phyloP scores from a whole-genome alignment of 306 rosid genomes.

The Abrus precatorius region DNA sequence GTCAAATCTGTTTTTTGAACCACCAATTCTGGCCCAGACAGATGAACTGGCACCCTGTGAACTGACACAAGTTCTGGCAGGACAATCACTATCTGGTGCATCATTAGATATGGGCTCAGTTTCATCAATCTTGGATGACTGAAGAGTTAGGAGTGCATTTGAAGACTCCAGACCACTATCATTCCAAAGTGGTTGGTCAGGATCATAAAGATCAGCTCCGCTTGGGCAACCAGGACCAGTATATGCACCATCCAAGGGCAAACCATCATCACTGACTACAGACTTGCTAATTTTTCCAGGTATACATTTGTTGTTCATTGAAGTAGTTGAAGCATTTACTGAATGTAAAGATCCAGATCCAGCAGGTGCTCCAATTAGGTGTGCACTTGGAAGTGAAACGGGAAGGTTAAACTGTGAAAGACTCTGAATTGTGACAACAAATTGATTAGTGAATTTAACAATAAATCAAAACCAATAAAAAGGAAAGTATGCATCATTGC shows the following conservation, averaged over 20 bases:
- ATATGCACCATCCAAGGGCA: constrained; percentile 75
- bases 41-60: constrained; percentile 70
- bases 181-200: constrained; percentile 99
- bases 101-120: constrained; percentile 67
- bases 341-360: constrained; percentile 84
- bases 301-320: constrained; percentile 72
- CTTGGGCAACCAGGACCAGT: constrained; percentile 68
- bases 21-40: constrained; percentile 90
- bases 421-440: constrained; percentile 61
- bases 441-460: constrained; percentile 40
- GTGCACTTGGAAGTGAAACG: constrained; percentile 86
- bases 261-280: constrained; percentile 68
- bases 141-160: constrained; percentile 66
- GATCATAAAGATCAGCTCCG: constrained; percentile 95
- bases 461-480: constrained; percentile 29
- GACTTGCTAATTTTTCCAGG: constrained; percentile 72
- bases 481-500: constrained; percentile 23
- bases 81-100: constrained; percentile 64
- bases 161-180: constrained; percentile 78
- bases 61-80: constrained; percentile 62
- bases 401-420: constrained; percentile 99
- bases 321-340: constrained; percentile 67
- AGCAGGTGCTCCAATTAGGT: constrained; percentile 73
- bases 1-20: constrained; percentile 74
- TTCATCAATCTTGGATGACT: constrained; percentile 80